Evolutionary conservation across 2,329 filamentous ascomycete genomes (phyloP).

Genomic region (Periconia digitata): DNA sequence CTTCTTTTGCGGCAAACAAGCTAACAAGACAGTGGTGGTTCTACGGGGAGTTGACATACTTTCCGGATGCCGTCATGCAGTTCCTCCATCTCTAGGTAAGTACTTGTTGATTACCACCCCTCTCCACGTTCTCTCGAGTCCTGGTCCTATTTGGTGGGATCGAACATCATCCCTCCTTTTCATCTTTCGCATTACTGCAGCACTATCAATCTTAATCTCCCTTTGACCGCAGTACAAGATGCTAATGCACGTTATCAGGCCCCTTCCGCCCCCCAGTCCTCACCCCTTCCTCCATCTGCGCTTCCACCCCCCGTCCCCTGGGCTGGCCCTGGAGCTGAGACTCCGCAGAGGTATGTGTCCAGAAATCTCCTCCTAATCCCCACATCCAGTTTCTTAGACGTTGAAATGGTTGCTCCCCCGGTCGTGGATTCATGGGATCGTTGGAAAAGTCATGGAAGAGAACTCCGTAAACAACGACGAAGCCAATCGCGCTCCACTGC

Average conservation of each 20-base stretch:
- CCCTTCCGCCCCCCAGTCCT: background rate
- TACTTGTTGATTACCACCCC: background rate
- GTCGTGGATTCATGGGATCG: constrained; percentile 35
- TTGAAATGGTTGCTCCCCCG: constrained; percentile 35
- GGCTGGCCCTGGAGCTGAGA: too few species aligned
- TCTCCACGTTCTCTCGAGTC: background rate
- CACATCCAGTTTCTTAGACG: constrained; percentile 29
- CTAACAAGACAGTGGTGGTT: too few species aligned
- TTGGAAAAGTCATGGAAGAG: constrained; percentile 61
- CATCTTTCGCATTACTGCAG: background rate
- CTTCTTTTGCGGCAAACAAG: too few species aligned
- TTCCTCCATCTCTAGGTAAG: too few species aligned
- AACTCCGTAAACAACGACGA: constrained; percentile 57
- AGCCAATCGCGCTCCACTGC: constrained; percentile 56
- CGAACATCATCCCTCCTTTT: background rate
- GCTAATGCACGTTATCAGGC: background rate
- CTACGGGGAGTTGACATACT: too few species aligned
- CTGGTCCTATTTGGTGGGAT: background rate
- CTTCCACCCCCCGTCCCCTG: background rate
- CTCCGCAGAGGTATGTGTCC: constrained; percentile 34
- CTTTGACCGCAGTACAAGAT: background rate
- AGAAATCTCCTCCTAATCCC: constrained; percentile 27
- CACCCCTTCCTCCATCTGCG: too few species aligned
- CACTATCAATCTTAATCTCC: background rate
- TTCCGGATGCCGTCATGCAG: too few species aligned